A percentile compares a stretch with the other conserved stretches of the same genome.
These are phyloP conservation scores for Acanthochlamys bracteata DNA, from an alignment of 106 monocot species.

Conservation along the genomic window DNA sequence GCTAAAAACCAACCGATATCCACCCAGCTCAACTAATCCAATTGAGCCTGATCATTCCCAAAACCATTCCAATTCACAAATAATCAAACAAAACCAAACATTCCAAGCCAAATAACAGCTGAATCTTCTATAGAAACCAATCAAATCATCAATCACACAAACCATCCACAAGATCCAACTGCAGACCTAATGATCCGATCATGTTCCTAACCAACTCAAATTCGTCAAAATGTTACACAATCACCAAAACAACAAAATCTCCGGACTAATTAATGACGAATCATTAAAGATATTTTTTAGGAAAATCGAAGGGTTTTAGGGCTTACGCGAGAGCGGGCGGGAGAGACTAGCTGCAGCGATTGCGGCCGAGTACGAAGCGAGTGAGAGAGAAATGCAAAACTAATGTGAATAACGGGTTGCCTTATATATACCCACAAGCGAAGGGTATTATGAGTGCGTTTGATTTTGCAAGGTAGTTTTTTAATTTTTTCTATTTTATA, in stretches of 20 bases:
- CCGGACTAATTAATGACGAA: not conserved
- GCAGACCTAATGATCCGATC: not conserved
- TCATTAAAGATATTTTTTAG: not conserved
- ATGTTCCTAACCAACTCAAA: not conserved
- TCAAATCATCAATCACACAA: not conserved
- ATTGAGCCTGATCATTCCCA: no score
- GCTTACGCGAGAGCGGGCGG: constrained; percentile 4
- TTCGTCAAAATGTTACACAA: not conserved
- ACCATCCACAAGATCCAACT: not conserved
- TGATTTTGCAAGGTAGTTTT: no score
- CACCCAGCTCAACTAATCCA: no score
- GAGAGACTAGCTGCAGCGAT: not conserved
- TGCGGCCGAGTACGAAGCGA: not conserved
- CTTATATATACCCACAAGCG: not conserved
- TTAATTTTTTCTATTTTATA: no score
- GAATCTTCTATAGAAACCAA: not conserved
- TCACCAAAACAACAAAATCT: not conserved
- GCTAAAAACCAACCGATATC: no score
- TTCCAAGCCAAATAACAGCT: not conserved
- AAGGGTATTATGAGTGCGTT: no score
- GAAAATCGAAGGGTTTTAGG: not conserved
- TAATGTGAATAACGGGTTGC: not conserved
- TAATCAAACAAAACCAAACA: no score
- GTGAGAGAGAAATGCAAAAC: not conserved
- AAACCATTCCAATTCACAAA: no score